Conservation (phyloP, 1,284 basidiomycete species). For the Apiotrichum mycotoxinovorans region DNA sequence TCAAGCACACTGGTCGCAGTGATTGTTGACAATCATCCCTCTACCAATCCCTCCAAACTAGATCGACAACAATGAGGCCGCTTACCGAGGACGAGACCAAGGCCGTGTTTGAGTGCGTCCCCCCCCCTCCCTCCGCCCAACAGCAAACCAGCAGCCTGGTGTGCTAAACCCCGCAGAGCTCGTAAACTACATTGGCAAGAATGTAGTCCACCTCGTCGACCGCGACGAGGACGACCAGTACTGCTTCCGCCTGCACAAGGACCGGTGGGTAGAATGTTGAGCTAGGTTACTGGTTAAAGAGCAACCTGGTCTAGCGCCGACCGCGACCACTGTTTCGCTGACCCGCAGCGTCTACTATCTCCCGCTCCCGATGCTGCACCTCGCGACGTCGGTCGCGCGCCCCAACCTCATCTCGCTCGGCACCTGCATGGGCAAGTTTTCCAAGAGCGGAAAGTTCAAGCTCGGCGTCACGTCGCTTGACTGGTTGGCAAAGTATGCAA, state of each 20-base stretch:
- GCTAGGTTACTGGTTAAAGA: no score
- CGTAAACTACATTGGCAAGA: conserved; percentile 53
- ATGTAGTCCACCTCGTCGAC: conserved; percentile 52
- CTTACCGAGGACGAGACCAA: conserved; percentile 53
- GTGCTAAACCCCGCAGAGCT: conserved; percentile 35
- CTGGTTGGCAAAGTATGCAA: conserved; percentile 92
- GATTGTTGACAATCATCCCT: neutral
- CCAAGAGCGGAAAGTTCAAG: conserved; percentile 96
- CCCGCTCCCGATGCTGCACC: conserved; percentile 86
- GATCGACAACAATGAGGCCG: conserved; percentile 44
- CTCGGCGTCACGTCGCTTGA: conserved; percentile 92
- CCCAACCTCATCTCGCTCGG: conserved; percentile 91
- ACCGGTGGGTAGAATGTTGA: conserved; percentile 54
- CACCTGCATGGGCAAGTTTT: conserved; percentile 97
- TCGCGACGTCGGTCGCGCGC: conserved; percentile 85
- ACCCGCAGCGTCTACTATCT: conserved; percentile 80
- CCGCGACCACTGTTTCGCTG: no score
- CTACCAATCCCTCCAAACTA: conserved; percentile 1
- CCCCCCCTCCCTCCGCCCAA: no score
- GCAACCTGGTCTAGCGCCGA: no score
- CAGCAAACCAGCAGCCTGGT: neutral
- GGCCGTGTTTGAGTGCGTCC: conserved; percentile 51
- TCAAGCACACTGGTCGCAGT: no score
- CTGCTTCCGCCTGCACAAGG: conserved; percentile 86
- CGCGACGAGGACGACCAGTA: conserved; percentile 54